Conservation (phyloP, 2,329 filamentous ascomycete genomes). For the Aspergillus flavus region DNA sequence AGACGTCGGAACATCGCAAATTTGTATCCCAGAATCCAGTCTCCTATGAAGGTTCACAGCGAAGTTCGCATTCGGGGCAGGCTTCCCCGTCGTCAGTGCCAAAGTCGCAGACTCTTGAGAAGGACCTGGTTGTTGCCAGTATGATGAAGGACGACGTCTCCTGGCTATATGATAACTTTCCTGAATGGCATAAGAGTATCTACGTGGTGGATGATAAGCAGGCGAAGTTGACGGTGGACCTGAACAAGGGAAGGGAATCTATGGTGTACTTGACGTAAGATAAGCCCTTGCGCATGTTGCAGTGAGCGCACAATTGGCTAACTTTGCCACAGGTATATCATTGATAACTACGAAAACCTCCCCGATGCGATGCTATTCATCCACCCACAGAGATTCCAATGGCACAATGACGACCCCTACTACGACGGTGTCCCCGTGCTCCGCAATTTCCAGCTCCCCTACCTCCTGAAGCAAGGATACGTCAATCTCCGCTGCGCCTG, state of each 20-base stretch:
- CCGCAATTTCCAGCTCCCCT: constrained; percentile 50
- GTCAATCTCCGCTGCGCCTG: constrained; percentile 58
- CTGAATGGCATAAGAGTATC: constrained; percentile 55
- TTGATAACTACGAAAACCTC: constrained; percentile 45
- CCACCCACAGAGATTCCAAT: constrained; percentile 44
- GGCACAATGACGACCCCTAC: constrained; percentile 56
- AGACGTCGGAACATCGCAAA: constrained; percentile 16
- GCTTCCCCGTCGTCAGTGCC: constrained; percentile 21
- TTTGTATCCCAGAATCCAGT: constrained; percentile 12
- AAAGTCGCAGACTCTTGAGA: constrained; percentile 21
- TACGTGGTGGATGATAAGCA: constrained; percentile 57
- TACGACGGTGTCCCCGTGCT: constrained; percentile 55
- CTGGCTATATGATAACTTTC: constrained; percentile 42
- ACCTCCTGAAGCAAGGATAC: constrained; percentile 54
- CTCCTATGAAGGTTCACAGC: constrained; percentile 13
- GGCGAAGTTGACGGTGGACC: constrained; percentile 52
- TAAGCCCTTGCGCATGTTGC: not conserved
- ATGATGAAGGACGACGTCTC: constrained; percentile 43
- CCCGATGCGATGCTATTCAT: constrained; percentile 47
- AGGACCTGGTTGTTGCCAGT: constrained; percentile 44
- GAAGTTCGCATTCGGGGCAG: constrained; percentile 20
- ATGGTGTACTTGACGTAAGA: constrained; percentile 49
- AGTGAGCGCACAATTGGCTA: not conserved
- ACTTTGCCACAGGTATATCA: constrained; percentile 39
- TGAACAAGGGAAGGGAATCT: constrained; percentile 47